Percentiles rank a stretch among this genome's conserved stretches.
phyloP scores from a whole-genome alignment of 2,329 filamentous ascomycete species.

The Pseudopithomyces maydicus region DNA sequence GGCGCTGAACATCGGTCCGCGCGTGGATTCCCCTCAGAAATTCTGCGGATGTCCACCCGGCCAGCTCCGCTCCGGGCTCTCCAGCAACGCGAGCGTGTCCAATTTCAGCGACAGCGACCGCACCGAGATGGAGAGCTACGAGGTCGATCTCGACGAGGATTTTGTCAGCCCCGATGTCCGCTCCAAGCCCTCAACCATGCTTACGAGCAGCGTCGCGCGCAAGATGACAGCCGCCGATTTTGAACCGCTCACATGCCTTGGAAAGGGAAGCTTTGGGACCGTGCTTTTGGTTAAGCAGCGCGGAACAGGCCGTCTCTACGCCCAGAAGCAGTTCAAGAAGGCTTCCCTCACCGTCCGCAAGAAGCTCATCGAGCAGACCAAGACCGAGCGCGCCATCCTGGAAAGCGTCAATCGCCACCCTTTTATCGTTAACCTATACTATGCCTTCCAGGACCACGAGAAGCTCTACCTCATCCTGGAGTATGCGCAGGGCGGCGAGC shows the following conservation, averaged over 20 bases:
- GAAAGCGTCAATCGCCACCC: slow-evolving; percentile 96
- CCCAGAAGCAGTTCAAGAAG: slow-evolving; percentile 98
- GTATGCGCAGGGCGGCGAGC: slow-evolving; percentile 94
- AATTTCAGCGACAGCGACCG: slow-evolving; percentile 67
- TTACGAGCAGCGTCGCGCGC: slow-evolving; percentile 59
- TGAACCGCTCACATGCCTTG: slow-evolving; percentile 85
- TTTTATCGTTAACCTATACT: slow-evolving; percentile 97
- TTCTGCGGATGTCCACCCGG: slow-evolving; percentile 50
- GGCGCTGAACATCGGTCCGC: slow-evolving; percentile 69
- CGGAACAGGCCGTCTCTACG: slow-evolving; percentile 84
- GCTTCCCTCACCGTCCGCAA: slow-evolving; percentile 94
- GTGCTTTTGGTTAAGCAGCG: slow-evolving; percentile 92
- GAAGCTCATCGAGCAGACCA: slow-evolving; percentile 94
- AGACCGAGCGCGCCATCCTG: slow-evolving; percentile 91
- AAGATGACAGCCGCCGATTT: slow-evolving; percentile 96
- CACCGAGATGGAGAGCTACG: slow-evolving; percentile 81
- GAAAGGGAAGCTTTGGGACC: slow-evolving; percentile 95
- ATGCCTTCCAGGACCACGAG: slow-evolving; percentile 97
- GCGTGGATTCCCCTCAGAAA: slow-evolving; percentile 55
- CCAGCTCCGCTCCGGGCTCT: slow-evolving; percentile 47
- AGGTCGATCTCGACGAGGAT: slow-evolving; percentile 82
- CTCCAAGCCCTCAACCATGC: slow-evolving; percentile 40
- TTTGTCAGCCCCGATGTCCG: slow-evolving; percentile 71
- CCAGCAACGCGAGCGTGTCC: slow-evolving; percentile 62
- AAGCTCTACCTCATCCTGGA: slow-evolving; percentile 97